Evolutionary conservation across 805 yeast genomes (phyloP).

Genomic region (Pichia cephalocereana): DNA sequence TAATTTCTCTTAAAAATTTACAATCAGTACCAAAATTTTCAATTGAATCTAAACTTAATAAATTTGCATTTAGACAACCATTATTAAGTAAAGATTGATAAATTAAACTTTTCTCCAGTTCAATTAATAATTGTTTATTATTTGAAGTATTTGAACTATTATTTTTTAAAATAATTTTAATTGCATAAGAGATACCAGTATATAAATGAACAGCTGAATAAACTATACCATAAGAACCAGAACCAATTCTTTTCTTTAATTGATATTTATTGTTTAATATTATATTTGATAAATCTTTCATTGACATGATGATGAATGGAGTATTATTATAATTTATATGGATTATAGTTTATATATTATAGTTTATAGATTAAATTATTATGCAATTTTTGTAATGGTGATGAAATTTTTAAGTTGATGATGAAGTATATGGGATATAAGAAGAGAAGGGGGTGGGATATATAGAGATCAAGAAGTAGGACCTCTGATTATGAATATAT

Average conservation of each 20-base stretch:
- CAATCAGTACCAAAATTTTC: slow-evolving; percentile 26
- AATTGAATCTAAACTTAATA: slow-evolving; percentile 29
- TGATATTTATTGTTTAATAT: slow-evolving; percentile 29
- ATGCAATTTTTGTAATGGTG: no score
- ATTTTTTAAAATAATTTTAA: slow-evolving; percentile 57
- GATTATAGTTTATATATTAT: no score
- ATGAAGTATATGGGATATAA: no score
- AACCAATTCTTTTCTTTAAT: slow-evolving; percentile 51
- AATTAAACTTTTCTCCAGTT: slow-evolving; percentile 21
- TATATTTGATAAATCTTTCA: slow-evolving; percentile 24
- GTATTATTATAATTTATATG: no score
- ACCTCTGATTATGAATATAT: no score
- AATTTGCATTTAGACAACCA: slow-evolving; percentile 21
- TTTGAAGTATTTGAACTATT: slow-evolving; percentile 25
- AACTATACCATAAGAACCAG: slow-evolving; percentile 82
- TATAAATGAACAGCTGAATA: slow-evolving; percentile 53
- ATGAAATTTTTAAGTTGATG: no score
- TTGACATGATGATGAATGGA: slow-evolving; percentile 4
- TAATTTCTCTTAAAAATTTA: slow-evolving; percentile 52
- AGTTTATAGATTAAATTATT: no score
- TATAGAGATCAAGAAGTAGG: no score
- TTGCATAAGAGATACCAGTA: slow-evolving; percentile 49
- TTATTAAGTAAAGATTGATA: slow-evolving; percentile 19
- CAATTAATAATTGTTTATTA: slow-evolving; percentile 22
- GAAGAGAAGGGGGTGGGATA: no score